Conservation (phyloP, 1,284 basidiomycete genomes). For the Limonomyces culmigenus region DNA sequence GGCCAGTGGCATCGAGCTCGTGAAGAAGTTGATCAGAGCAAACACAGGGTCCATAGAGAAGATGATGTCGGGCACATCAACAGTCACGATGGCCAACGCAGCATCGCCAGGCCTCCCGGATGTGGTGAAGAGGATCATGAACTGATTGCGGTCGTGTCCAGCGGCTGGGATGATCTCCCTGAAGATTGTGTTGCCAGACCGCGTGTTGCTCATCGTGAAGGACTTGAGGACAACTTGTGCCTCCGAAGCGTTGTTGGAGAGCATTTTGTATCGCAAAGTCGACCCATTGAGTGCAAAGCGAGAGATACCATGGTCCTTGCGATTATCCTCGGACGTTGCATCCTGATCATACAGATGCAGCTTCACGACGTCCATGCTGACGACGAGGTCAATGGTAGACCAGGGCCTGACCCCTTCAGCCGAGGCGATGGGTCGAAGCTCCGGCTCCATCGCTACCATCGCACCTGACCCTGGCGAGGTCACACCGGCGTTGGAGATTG, state of each 20-base stretch:
- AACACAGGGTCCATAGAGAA: conserved; percentile 91
- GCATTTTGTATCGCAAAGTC: conserved; percentile 67
- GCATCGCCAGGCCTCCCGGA: conserved; percentile 41
- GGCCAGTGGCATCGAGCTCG: conserved; percentile 19
- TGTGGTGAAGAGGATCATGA: conserved; percentile 85
- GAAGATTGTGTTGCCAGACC: conserved; percentile 72
- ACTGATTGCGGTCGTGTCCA: conserved; percentile 80
- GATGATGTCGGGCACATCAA: conserved; percentile 90
- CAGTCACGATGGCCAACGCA: conserved; percentile 67
- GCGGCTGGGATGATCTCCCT: conserved; percentile 92
- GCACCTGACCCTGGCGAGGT: conserved; percentile 20
- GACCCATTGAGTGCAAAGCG: conserved; percentile 75
- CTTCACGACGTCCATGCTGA: conserved; percentile 63
- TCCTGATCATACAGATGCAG: conserved; percentile 80
- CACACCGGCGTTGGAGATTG: conserved; percentile 9
- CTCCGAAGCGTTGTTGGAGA: conserved; percentile 75
- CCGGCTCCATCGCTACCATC: conserved; percentile 12
- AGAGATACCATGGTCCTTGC: conserved; percentile 73
- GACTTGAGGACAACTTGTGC: conserved; percentile 81
- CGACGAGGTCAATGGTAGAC: conserved; percentile 64
- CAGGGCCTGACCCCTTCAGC: conserved; percentile 15
- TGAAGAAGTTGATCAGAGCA: conserved; percentile 76
- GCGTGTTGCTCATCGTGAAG: conserved; percentile 83
- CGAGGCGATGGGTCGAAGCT: not conserved
- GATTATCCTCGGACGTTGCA: conserved; percentile 40